Percentiles rank a stretch among this genome's conserved stretches.
These are phyloP conservation scores for Rhododendron ferrugineum DNA, from an alignment of 148 eudicot species.

Conservation along the genomic window DNA sequence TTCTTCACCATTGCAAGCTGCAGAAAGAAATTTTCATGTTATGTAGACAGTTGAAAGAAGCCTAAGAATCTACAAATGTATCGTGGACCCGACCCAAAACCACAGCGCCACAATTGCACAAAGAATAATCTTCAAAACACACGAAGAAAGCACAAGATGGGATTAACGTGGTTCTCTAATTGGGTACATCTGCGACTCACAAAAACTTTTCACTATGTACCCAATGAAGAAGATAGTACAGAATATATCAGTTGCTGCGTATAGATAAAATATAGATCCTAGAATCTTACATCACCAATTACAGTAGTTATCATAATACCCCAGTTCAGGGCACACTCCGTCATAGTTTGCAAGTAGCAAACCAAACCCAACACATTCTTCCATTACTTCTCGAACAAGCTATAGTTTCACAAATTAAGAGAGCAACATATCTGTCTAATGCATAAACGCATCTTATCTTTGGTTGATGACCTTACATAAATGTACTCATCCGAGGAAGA, in stretches of 20 bases:
- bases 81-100: background rate
- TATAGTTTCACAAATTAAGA: background rate
- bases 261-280: background rate
- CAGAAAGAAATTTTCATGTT: slow-evolving; percentile 7
- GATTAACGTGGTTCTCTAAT: background rate
- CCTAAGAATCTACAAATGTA: background rate
- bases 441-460: background rate
- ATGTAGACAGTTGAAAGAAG: background rate
- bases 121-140: background rate
- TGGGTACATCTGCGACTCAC: background rate
- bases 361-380: background rate
- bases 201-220: background rate
- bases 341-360: background rate
- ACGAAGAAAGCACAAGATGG: background rate
- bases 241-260: background rate
- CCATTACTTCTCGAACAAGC: background rate
- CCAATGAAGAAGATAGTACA: background rate
- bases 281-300: background rate
- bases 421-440: background rate
- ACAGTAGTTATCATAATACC: background rate
- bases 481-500: background rate
- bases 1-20: slow-evolving; percentile 99
- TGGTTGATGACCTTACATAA: background rate
- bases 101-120: background rate
- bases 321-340: background rate